Percentiles rank a stretch among this genome's conserved stretches.
These are phyloP conservation scores for Apocynum venetum DNA, from an alignment of 257 asterid genomes.

Conservation along the genomic window DNA sequence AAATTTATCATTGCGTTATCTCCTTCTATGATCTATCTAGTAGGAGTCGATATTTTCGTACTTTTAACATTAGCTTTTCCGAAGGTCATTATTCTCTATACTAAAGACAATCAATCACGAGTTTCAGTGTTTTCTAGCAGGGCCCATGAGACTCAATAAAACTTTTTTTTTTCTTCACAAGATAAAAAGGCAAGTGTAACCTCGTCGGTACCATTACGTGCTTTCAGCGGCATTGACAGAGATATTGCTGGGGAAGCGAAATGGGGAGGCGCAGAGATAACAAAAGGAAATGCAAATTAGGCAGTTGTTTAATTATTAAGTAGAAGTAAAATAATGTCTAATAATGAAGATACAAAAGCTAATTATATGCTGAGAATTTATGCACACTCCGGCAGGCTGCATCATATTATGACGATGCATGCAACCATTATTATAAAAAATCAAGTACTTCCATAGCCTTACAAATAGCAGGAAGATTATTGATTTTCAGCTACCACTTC, in stretches of 20 bases:
- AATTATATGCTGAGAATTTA: neutral
- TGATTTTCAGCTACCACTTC: conserved; percentile 13
- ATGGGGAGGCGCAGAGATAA: neutral
- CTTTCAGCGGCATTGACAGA: neutral
- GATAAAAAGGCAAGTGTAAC: neutral
- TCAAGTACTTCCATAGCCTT: conserved; percentile 14
- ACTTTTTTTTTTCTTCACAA: too few relatives aligned
- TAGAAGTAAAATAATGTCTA: neutral
- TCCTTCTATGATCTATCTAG: neutral
- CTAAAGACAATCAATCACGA: neutral
- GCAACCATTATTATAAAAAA: conserved; percentile 38
- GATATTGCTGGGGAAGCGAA: neutral
- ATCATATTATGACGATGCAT: conserved; percentile 26
- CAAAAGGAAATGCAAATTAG: neutral
- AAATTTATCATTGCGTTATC: neutral
- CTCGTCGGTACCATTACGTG: neutral
- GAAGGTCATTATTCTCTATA: neutral
- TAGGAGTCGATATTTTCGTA: neutral
- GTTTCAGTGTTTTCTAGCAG: neutral
- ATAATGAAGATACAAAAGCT: conserved; percentile 1
- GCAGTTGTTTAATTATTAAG: neutral
- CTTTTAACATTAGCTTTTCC: neutral
- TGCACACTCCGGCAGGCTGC: conserved; percentile 26
- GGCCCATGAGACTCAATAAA: neutral
- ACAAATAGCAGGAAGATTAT: neutral